Conservation (phyloP, 257 asterid species). For the Solanum neorickii region DNA sequence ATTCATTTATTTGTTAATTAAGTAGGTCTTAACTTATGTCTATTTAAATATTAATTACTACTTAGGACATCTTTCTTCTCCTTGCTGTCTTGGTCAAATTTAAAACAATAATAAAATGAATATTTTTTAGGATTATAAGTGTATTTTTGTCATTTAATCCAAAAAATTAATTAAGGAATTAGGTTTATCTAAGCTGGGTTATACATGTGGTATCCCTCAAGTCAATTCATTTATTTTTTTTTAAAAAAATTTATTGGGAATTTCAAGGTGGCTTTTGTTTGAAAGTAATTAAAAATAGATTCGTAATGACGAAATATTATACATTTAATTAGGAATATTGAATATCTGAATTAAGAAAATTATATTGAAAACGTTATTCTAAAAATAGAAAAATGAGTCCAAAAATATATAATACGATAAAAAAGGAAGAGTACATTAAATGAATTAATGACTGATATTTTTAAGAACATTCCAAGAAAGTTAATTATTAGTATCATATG, state of each 20-base stretch:
- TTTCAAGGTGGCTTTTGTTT: neutral
- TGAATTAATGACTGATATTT: neutral
- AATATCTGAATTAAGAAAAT: too few relatives aligned
- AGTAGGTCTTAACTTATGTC: neutral
- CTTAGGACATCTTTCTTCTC: neutral
- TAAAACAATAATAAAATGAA: neutral
- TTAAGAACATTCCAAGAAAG: neutral
- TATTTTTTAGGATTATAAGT: neutral
- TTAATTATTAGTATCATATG: neutral
- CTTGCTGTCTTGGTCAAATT: neutral
- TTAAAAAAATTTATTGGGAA: neutral
- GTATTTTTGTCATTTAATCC: neutral
- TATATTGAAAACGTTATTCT: neutral
- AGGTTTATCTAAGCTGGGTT: neutral
- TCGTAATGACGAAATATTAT: neutral
- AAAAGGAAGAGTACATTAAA: neutral
- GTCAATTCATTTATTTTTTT: neutral
- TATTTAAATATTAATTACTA: neutral
- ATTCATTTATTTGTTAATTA: neutral
- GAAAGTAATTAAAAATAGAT: neutral
- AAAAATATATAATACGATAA: neutral
- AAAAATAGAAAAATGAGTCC: neutral
- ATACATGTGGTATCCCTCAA: neutral
- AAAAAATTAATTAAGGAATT: neutral
- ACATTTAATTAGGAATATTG: neutral